These are phyloP conservation scores for Leccinellum luteum DNA, from an alignment of 768 basidiomycete species.

Conservation along the genomic window DNA sequence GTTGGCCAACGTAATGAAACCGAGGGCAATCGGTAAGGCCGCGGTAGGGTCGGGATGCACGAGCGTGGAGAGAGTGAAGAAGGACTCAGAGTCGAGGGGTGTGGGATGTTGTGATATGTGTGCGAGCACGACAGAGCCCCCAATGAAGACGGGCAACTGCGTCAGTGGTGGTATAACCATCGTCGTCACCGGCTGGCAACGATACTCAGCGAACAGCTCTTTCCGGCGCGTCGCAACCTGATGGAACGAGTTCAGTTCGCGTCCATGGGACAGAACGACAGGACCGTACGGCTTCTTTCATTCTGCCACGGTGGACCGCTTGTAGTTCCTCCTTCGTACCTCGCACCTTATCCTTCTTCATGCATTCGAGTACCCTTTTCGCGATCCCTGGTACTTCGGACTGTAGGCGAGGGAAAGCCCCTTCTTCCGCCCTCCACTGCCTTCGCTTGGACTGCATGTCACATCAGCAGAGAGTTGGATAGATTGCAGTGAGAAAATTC, in stretches of 20 bases:
- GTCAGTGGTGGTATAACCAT: conserved; percentile 59
- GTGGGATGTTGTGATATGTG: conserved; percentile 55
- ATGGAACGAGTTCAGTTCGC: conserved; percentile 4
- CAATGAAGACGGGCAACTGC: conserved; percentile 72
- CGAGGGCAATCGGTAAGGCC: conserved; percentile 66
- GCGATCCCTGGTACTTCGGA: conserved; percentile 42
- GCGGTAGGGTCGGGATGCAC: conserved; percentile 70
- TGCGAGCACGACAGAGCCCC: conserved; percentile 57
- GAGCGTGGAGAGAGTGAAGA: conserved; percentile 69
- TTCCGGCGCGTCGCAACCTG: conserved; percentile 56
- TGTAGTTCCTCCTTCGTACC: conserved; percentile 54
- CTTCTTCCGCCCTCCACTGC: conserved; percentile 57
- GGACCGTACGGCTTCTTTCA: conserved; percentile 43
- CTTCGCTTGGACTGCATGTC: conserved; percentile 54
- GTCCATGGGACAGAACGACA: background rate
- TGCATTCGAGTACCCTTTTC: conserved; percentile 38
- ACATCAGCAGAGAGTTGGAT: conserved; percentile 14
- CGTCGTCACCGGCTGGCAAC: conserved; percentile 55
- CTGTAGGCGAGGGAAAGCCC: conserved; percentile 56
- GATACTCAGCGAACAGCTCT: conserved; percentile 57
- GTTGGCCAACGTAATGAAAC: conserved; percentile 73
- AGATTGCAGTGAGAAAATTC: background rate
- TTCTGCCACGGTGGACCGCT: conserved; percentile 46
- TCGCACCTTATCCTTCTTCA: conserved; percentile 54
- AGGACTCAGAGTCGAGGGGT: conserved; percentile 74